Base-by-base conservation (phyloP, 768 basidiomycete species). In the Termitomyces sp. region DNA sequence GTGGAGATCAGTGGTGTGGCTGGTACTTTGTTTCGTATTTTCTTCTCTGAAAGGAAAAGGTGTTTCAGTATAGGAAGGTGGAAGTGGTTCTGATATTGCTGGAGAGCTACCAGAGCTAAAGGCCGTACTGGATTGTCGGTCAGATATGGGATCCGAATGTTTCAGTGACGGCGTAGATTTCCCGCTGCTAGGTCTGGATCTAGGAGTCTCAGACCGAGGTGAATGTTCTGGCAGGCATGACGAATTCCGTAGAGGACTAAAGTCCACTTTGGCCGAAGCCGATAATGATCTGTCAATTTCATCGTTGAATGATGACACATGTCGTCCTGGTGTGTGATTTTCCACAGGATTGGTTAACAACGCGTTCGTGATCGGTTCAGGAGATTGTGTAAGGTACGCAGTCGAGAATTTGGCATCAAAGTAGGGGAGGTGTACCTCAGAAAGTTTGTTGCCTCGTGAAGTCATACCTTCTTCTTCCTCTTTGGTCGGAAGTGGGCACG, bases 11-110 rank as follows among this genome's bases (percentile, higher is more conserved):
- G 15, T 21, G 28, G 22, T 19, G 10, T 49, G 21, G 11, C 15
- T 48, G 10, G 21, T n/a, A 19, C 45, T 28, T 7, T 19, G 41
- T 37, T 28, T 51, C 7, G 10, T 35, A 19, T n/a, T 34, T 15
- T 48, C 41, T 5, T 28, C 49, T 19, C 26, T 9, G 4, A 12
- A 5, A 30, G 43, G 10, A 2, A 42, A 34, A 37, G 47, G 50
- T 11, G 37, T 26, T 56, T 54, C 53, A 24, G 53, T 24, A 37
- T 60, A 60, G 19, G 53, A 44, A 8, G 59, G 56, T 2, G 53
- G 56, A 10, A 22, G 26, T 14, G 22, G n/a, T 24, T 34, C 51
- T 51, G 53, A 42, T 14, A 30, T 22, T 2, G 44, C 26, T 22
- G 55, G 24, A 50, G 17, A 10, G 26, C 15, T 24, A 28, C 11